Base-by-base conservation (phyloP, 768 basidiomycete species). In the Suillus weaverae region DNA sequence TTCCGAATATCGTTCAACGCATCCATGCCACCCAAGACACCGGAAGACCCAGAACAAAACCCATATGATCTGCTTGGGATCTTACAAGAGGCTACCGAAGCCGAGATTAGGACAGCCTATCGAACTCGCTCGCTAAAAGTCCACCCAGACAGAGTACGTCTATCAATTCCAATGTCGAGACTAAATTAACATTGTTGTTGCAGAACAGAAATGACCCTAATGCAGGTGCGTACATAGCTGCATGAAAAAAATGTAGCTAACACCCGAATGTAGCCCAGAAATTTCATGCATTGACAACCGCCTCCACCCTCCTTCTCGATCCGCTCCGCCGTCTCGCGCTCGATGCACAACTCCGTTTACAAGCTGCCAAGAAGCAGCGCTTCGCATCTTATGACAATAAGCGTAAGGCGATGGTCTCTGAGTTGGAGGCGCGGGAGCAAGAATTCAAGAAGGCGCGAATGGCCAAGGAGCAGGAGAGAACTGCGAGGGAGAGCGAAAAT, bases 271-370 rank as follows among this genome's bases (percentile, higher is more conserved):
- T 64, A 86, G 90, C 90, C 2, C 84, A 87, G 63, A 90, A 92
- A 72, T 94, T 95, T 71, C 92, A 95, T 72, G 91, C 91, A 63
- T 84, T 95, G 57, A 94, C 89, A 62, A 86, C 87, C 65, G 91
- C 92, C 0, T 90, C 92, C 70, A 89, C 93, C 73, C 81, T 93
- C 2, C 80, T 95, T 7, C 88, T 94, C 63, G 93, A 94, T 70
- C 92, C 92, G 5, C 76, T 91, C 38, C 86, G 89, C 43, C 86
- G 91, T 22, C 81, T 93, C 48, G 92, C 90, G 0, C 80, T 95
- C 62, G 91, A 95, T 71, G 90, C 91, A 2, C 91, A 90, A 71
- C 76, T 90, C n/a, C 87, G 89, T 48, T 74, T 89, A 2, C 86
- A 89, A 64, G 82, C 85, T 46, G 91, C 92, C 0, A 84, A 86